phyloP scores from a whole-genome alignment of 805 yeast species.

The Saccharomycopsis amapae region DNA sequence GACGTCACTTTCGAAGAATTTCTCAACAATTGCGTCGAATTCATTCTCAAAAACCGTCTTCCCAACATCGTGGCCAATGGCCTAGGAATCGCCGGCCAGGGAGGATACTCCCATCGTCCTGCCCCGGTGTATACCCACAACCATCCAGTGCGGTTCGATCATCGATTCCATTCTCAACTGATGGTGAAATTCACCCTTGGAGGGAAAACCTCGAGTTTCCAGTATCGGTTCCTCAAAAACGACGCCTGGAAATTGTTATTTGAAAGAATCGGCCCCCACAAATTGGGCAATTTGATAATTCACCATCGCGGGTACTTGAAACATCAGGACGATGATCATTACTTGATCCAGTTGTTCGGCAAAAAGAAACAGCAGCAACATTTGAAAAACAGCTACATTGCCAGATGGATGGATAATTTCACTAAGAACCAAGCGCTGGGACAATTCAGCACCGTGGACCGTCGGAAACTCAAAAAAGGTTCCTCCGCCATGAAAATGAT shows the following conservation, averaged over 20 bases:
- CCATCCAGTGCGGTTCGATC: too few species aligned
- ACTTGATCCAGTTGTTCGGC: conserved; percentile 1
- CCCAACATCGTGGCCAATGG: conserved; percentile 7
- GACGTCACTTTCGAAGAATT: conserved; percentile 1
- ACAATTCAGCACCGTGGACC: background rate
- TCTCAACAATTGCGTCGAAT: conserved; percentile 7
- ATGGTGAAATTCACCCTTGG: too few species aligned
- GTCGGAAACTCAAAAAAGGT: background rate
- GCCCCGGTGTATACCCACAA: too few species aligned
- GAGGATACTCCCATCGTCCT: too few species aligned
- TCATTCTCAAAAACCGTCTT: conserved; percentile 1
- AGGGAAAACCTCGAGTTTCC: background rate
- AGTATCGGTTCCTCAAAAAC: conserved; percentile 1
- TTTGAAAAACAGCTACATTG: background rate
- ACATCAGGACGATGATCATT: background rate
- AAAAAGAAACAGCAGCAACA: background rate
- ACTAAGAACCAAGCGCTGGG: background rate
- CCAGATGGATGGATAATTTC: background rate
- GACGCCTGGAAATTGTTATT: conserved; percentile 7
- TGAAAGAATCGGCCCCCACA: conserved; percentile 4
- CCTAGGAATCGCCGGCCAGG: background rate
- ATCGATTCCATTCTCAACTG: too few species aligned
- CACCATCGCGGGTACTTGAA: conserved; percentile 3
- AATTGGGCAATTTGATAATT: conserved; percentile 2
- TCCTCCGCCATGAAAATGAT: background rate